Evolutionary conservation across 345 rosid genomes (phyloP), one percentile per base, ranked within the genome.

Genomic region (Lumnitzera racemosa): DNA sequence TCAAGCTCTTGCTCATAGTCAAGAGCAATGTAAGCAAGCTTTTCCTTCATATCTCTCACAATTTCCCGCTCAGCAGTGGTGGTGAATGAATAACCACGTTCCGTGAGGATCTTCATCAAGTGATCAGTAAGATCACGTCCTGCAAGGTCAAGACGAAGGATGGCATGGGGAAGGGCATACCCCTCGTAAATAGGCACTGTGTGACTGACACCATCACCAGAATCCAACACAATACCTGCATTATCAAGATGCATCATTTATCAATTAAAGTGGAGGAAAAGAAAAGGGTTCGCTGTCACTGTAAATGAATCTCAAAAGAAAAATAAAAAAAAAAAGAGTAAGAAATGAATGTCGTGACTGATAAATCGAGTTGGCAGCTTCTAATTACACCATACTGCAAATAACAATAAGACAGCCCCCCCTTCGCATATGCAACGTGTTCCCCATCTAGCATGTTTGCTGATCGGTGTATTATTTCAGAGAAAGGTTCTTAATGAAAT

Each of bases 11-110:
- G 95, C 74, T 91, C 96, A 5, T 76, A 91, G 78, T 91, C 98
- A 8, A 88, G 87, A 61, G 98, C 92, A 59, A 89, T 85, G 75
- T 91, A 91, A 54, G 92, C 74, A 13, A 91, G 80, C 77, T 91
- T 91, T 71, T 91, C 98, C 84, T 91, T 91, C 72, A 91, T 85
- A 78, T 91, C 96, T 66, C 98, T 86, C 55, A 91, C 96, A 24
- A 91, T 91, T 83, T 91, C 98, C 47, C 98, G 91, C 83, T 91
- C 96, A 0, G 96, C 96, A 52, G 95, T 83, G 67, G 98, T 91
- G 74, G 95, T 91, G 84, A 89, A 89, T 4, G 95, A 89, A 75
- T 91, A 89, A 7, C 98, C 95, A 76, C 98, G 90, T 78, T 89
- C 98, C 0, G 98, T 88, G 6, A 91, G 81, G 64, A 91, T 91